Base-by-base conservation (phyloP, 108 stramenopile genomes). In the Chaetoceros tenuissimus region DNA sequence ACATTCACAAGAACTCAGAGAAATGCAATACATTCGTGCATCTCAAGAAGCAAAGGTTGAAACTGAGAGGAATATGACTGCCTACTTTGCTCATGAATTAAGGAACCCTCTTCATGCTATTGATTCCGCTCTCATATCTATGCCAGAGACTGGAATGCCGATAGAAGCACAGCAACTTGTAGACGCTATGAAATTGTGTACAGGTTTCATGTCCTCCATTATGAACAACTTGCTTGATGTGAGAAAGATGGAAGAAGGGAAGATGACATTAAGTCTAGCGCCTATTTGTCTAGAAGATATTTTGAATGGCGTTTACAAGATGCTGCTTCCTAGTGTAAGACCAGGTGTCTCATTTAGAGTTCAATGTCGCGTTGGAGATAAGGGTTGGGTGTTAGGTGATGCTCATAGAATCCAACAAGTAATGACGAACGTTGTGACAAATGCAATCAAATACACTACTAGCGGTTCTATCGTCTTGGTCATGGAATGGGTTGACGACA, bases 221-320 rank as follows among this genome's bases (percentile, higher is more conserved):
- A 81, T 85, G 78, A 85, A 85, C 55, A 85, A 85, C 53, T 63
- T 85, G 3, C 48, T 85, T 31, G 84, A 85, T 53, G 75, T 81
- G 0, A 31, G 84, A 48, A 81, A 81, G 34, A 79, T 81, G 73
- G 84, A 85, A 64, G 84, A 81, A 50, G 80, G 80, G 7, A 77
- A 77, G 57, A 85, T 85, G 80, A 69, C 46, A 3, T 62, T 85
- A 3, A 43, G 28, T 31, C 31, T 19, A 10, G 43, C 59, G 2
- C 75, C 78, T 0, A 64, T 80, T 3, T 68, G 65, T 27, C 53
- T 80, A 10, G 24, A 27, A 28, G 61, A 54, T 10, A 23, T 75
- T 3, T 19, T 78, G 17, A 24, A 52, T 20, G 57, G 53, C 20
- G 79, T 80, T 7, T 68, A 79, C 64, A 63, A 67, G 34, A 85